These are phyloP conservation scores for Ogataea nonfermentans DNA, from an alignment of 805 yeast species.

Conservation along the genomic window DNA sequence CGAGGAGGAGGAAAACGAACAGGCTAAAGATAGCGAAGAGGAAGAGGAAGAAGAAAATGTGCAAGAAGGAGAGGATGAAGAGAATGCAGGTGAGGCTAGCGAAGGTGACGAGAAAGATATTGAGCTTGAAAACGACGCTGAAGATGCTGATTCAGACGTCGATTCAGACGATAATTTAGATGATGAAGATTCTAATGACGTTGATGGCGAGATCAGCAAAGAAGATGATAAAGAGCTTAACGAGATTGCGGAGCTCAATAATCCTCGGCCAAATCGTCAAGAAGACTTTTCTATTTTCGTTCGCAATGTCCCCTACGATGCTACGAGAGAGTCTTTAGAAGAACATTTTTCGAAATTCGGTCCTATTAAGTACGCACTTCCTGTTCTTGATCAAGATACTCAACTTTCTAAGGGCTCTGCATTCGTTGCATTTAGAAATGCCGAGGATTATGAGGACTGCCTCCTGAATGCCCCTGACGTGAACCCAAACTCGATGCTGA, in stretches of 20 bases:
- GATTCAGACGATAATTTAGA: slow-evolving; percentile 27
- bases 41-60: slow-evolving; percentile 37
- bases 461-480: slow-evolving; percentile 75
- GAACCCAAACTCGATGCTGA: slow-evolving; percentile 57
- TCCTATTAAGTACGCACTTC: slow-evolving; percentile 85
- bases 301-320: slow-evolving; percentile 92
- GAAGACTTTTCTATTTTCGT: slow-evolving; percentile 78
- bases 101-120: slow-evolving; percentile 35
- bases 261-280: slow-evolving; percentile 50
- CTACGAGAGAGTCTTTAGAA: slow-evolving; percentile 71
- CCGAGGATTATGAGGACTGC: slow-evolving; percentile 65
- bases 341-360: slow-evolving; percentile 86
- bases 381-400: slow-evolving; percentile 82
- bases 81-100: slow-evolving; percentile 33
- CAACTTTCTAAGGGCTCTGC: slow-evolving; percentile 94
- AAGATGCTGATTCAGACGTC: slow-evolving; percentile 15
- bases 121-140: slow-evolving; percentile 29
- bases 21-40: slow-evolving; percentile 35
- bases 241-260: slow-evolving; percentile 31
- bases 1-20: slow-evolving; percentile 41
- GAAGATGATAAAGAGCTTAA: not conserved
- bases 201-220: slow-evolving; percentile 10
- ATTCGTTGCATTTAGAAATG: slow-evolving; percentile 77
- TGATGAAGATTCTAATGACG: slow-evolving; percentile 29
- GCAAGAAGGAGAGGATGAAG: slow-evolving; percentile 37